Conservation (phyloP, 768 basidiomycete genomes). For the Rubroboletus pulcherrimus region DNA sequence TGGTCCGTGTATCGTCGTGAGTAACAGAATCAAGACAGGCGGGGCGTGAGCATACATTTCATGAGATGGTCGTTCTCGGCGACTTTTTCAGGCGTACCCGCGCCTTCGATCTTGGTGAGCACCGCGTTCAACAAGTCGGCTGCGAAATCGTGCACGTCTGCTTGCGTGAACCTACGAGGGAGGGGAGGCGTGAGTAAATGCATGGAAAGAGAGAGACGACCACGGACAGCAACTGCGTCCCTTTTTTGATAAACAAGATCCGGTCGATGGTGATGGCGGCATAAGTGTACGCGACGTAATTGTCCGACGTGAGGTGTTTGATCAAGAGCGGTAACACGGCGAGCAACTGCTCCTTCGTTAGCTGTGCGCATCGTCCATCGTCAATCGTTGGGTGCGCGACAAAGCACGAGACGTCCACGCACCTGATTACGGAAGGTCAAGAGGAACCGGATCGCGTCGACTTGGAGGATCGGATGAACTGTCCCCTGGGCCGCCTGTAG, state of each 20-base stretch:
- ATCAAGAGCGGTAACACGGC: constrained; percentile 86
- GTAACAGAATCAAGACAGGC: background rate
- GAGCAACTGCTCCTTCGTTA: constrained; percentile 91
- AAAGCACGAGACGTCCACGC: constrained; percentile 9
- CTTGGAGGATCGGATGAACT: constrained; percentile 88
- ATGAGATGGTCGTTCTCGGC: constrained; percentile 98
- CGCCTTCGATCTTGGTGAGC: constrained; percentile 74
- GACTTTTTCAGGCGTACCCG: constrained; percentile 82
- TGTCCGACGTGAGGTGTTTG: constrained; percentile 73
- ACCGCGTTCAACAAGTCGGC: constrained; percentile 66
- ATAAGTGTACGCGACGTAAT: constrained; percentile 94
- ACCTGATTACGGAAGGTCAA: constrained; percentile 97
- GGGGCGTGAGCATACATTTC: constrained; percentile 64
- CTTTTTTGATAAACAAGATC: constrained; percentile 85
- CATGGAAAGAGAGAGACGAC: background rate
- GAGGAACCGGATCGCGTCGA: constrained; percentile 93
- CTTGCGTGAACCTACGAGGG: constrained; percentile 69
- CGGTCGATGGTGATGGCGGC: constrained; percentile 98
- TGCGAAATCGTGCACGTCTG: constrained; percentile 84
- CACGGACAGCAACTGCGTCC: constrained; percentile 67
- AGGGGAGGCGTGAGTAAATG: background rate
- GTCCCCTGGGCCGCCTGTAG: constrained; percentile 62
- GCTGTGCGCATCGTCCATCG: constrained; percentile 37
- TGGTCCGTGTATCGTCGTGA: constrained; percentile 29
- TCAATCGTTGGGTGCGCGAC: background rate